Evolutionary conservation across 805 yeast species (phyloP), one percentile per base, ranked within the genome.

Genomic region (Yueomyces sp.): DNA sequence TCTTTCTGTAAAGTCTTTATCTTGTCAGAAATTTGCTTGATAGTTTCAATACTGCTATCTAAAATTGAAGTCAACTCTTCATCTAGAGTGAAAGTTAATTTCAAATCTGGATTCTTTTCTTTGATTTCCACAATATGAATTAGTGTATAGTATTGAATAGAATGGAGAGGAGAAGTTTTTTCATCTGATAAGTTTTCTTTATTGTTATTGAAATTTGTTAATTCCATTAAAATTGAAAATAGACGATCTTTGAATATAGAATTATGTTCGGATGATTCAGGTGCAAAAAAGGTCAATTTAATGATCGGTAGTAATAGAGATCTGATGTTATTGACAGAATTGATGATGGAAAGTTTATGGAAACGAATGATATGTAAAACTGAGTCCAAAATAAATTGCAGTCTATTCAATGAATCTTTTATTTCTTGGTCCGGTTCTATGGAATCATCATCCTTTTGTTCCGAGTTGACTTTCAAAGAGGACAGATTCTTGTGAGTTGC

Each of bases 151-250:
- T 7, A 34, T 34, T 34, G 37, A 11, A 34, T 34, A 19, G 19
- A 19, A 19, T 19, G 19, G 19, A 19, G 19, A 19, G 19, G 19
- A 19, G 19, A 19, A 19, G 19, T 19, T 19, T 19, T 19, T 19
- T 19, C 19, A 19, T 19, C 19, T 19, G 19, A 19, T 19, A 19
- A 19, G 19, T 19, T 19, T 19, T 19, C 19, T 19, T 19, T 19
- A 19, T 19, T 19, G 19, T 19, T 19, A 19, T 19, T 19, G 19
- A 19, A 19, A 19, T 19, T 19, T 19, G 19, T 19, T 4, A 78
- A 63, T 40, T 78, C 79, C 0, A 85, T 67, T 34, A 88, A 63
- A 12, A 85, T 68, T 0, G 95, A 79, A 52, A 72, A 76, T 41
- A 88, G 63, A 49, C 87, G 74, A 28, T 46, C 59, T 19, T 44